These are phyloP conservation scores for Heritiera fomes DNA, from an alignment of 345 rosid genomes.

Conservation along the genomic window DNA sequence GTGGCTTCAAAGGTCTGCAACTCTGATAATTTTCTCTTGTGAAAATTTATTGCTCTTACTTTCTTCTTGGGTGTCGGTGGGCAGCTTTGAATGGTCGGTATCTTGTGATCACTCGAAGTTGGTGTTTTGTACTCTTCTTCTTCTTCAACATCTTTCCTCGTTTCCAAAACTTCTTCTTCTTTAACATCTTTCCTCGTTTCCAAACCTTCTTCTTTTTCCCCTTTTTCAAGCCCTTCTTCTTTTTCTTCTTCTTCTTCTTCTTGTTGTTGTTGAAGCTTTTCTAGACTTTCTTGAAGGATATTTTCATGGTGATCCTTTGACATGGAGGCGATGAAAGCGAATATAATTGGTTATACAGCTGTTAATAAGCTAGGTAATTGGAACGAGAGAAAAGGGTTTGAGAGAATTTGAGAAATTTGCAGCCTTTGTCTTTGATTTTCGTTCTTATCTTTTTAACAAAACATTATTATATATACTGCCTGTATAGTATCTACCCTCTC, in stretches of 20 bases:
- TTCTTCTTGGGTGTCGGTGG: slow-evolving; percentile 59
- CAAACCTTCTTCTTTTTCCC: neutral
- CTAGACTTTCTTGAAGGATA: neutral
- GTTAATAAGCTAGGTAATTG: neutral
- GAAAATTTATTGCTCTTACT: slow-evolving; percentile 9
- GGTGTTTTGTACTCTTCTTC: slow-evolving; percentile 50
- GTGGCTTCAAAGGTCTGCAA: slow-evolving; percentile 44
- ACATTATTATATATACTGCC: neutral
- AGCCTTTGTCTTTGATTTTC: neutral
- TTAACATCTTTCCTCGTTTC: neutral
- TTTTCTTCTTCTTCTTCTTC: neutral
- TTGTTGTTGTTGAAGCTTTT: neutral
- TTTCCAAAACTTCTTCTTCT: neutral
- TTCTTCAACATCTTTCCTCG: neutral
- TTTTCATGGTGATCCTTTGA: slow-evolving; percentile 4
- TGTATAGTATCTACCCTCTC: neutral
- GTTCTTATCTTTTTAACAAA: neutral
- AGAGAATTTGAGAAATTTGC: neutral
- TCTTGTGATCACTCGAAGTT: slow-evolving; percentile 46
- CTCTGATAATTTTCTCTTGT: slow-evolving; percentile 33
- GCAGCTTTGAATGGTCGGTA: slow-evolving; percentile 47
- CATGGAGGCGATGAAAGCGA: neutral
- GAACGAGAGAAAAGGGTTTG: no score
- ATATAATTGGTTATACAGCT: neutral
- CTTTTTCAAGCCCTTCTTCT: neutral